These are phyloP conservation scores for Hemerocallis citrina DNA, from an alignment of 106 monocot species.

Conservation along the genomic window DNA sequence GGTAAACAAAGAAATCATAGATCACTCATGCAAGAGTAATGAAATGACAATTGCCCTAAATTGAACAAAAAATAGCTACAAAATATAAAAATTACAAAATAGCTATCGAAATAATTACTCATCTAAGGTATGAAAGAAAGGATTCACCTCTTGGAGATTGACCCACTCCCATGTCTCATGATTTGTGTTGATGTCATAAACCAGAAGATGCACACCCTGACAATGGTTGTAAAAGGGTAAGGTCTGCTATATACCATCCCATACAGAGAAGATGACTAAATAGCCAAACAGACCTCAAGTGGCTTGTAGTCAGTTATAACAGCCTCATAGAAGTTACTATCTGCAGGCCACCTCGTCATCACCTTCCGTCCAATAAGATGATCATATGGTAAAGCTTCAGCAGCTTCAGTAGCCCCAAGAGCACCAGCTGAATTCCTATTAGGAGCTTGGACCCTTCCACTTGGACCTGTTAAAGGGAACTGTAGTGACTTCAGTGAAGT, in stretches of 20 bases:
- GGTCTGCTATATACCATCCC: slow-evolving; percentile 3
- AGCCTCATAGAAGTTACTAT: slow-evolving; percentile 94
- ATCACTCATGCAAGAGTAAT: too few relatives aligned
- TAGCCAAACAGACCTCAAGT: slow-evolving; percentile 44
- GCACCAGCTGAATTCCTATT: slow-evolving; percentile 32
- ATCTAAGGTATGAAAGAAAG: not conserved
- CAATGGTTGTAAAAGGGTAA: slow-evolving; percentile 13
- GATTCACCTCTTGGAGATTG: slow-evolving; percentile 73
- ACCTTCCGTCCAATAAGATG: slow-evolving; percentile 77
- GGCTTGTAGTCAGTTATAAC: slow-evolving; percentile 86
- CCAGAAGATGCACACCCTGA: slow-evolving; percentile 80
- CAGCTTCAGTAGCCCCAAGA: slow-evolving; percentile 23
- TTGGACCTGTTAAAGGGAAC: slow-evolving; percentile 22
- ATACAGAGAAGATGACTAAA: slow-evolving; percentile 13
- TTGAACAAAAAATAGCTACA: too few relatives aligned
- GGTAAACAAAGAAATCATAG: too few relatives aligned
- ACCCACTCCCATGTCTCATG: slow-evolving; percentile 95
- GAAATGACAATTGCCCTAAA: too few relatives aligned
- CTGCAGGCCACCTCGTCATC: slow-evolving; percentile 85
- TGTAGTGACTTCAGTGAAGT: slow-evolving; percentile 19
- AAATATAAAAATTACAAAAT: too few relatives aligned
- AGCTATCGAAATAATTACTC: not conserved
- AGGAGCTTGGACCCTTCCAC: slow-evolving; percentile 29
- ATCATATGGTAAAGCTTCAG: slow-evolving; percentile 22
- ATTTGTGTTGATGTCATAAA: slow-evolving; percentile 79